A percentile compares a stretch with the other conserved stretches of the same genome.
Conservation (phyloP, 1,284 basidiomycete species). For the Salmacisia buchloeana region DNA sequence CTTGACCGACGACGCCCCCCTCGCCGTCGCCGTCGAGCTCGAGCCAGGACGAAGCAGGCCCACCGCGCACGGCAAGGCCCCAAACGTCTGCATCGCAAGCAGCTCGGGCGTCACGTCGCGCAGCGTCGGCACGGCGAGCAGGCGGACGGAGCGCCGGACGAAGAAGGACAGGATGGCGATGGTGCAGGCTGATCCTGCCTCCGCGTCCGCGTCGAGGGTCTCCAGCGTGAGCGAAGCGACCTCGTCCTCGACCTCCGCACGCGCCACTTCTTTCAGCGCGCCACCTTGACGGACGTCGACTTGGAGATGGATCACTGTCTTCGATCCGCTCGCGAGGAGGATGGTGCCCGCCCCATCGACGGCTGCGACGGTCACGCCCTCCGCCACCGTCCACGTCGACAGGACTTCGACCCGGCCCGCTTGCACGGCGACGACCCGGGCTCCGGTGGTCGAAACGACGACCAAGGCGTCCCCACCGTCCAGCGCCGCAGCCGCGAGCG, state of each 20-base stretch:
- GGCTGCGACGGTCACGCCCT: slow-evolving; percentile 63
- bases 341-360: slow-evolving; percentile 55
- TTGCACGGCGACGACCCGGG: slow-evolving; percentile 14
- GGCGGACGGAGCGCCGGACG: slow-evolving; percentile 63
- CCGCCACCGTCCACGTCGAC: slow-evolving; percentile 21
- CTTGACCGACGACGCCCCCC: no score
- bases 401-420: neutral
- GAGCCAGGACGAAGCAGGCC: slow-evolving; percentile 66
- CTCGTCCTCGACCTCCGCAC: slow-evolving; percentile 35
- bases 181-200: neutral
- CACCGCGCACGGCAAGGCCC: slow-evolving; percentile 59
- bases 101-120: slow-evolving; percentile 34
- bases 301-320: slow-evolving; percentile 56
- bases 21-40: slow-evolving; percentile 55
- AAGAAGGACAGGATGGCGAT: slow-evolving; percentile 69
- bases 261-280: no score
- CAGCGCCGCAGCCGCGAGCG: neutral
- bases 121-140: slow-evolving; percentile 59
- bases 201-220: neutral
- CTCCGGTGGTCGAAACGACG: slow-evolving; percentile 18
- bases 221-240: slow-evolving; percentile 27
- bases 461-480: slow-evolving; percentile 16
- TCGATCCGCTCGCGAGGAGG: neutral
- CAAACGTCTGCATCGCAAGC: slow-evolving; percentile 15
- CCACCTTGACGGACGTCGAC: slow-evolving; percentile 50